Percentiles rank a stretch among this genome's conserved stretches.
These are phyloP conservation scores for Epithele typhae DNA, from an alignment of 768 basidiomycete species.

Conservation along the genomic window DNA sequence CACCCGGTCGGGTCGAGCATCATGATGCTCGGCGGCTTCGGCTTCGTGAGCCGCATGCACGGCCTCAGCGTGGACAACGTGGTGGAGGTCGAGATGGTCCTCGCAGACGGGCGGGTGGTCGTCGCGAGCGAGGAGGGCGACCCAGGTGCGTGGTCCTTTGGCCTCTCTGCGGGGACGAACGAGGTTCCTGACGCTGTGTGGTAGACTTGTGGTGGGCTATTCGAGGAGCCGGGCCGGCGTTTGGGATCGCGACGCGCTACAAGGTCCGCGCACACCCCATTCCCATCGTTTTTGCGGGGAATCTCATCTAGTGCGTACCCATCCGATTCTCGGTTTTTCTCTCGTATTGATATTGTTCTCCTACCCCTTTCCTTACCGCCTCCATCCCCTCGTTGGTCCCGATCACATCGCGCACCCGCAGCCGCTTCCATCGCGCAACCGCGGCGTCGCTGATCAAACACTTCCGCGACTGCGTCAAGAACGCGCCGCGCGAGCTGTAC, in stretches of 20 bases:
- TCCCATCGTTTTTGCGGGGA: conserved; percentile 89
- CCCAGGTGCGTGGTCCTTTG: conserved; percentile 41
- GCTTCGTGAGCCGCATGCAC: conserved; percentile 76
- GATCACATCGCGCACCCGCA: conserved; percentile 23
- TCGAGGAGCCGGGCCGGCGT: conserved; percentile 75
- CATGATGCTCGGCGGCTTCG: conserved; percentile 86
- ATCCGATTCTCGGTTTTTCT: too few species aligned
- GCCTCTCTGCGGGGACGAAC: not conserved
- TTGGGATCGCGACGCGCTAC: conserved; percentile 87
- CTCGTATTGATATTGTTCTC: too few species aligned
- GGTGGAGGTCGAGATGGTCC: conserved; percentile 88
- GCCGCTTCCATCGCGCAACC: conserved; percentile 84
- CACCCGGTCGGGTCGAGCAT: conserved; percentile 77
- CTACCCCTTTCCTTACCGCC: too few species aligned
- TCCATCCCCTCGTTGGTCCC: too few species aligned
- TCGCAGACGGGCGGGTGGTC: conserved; percentile 85
- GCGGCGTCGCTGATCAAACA: conserved; percentile 87
- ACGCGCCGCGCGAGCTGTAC: conserved; percentile 82
- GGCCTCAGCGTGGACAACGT: conserved; percentile 89
- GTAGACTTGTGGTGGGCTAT: conserved; percentile 87
- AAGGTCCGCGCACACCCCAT: conserved; percentile 86
- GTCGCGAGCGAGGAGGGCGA: conserved; percentile 69
- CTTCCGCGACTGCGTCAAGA: conserved; percentile 90
- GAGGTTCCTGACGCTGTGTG: not conserved
- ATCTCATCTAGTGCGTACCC: conserved; percentile 75